Evolutionary conservation across 1,139 yeast genomes (phyloP).

Genomic region (Candida sp.): DNA sequence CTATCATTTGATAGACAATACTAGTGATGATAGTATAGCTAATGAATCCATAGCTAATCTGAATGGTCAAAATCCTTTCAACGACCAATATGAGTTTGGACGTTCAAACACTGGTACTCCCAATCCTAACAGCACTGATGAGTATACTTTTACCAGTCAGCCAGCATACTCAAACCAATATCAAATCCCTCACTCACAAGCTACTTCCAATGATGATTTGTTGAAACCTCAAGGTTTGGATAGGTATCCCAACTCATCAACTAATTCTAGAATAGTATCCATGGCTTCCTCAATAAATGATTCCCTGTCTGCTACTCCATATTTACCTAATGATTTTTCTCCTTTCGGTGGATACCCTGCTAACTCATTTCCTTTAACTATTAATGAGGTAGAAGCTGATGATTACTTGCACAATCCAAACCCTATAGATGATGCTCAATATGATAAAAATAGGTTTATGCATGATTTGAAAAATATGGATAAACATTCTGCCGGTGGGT

Average conservation of each 20-base stretch:
- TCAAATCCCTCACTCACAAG: neutral
- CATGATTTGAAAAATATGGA: conserved; percentile 62
- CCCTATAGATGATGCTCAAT: conserved; percentile 80
- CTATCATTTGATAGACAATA: neutral
- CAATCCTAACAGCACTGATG: neutral
- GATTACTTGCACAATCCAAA: conserved; percentile 93
- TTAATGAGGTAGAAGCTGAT: conserved; percentile 90
- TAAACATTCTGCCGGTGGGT: conserved; percentile 54
- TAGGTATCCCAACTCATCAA: neutral
- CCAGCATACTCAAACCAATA: neutral
- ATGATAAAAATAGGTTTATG: conserved; percentile 60
- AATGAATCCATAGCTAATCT: neutral
- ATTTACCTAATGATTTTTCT: conserved; percentile 36
- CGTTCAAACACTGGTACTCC: neutral
- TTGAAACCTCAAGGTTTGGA: neutral
- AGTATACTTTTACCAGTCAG: neutral
- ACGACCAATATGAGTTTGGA: neutral
- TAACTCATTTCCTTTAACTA: conserved; percentile 74
- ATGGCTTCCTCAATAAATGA: neutral
- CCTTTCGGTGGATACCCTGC: conserved; percentile 98
- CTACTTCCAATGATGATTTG: neutral
- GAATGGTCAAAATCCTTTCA: neutral
- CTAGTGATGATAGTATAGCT: neutral
- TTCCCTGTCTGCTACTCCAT: neutral
- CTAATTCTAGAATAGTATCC: neutral